These are phyloP conservation scores for Hemisphaericaspora subhashii DNA, from an alignment of 1,139 yeast genomes.

Conservation along the genomic window DNA sequence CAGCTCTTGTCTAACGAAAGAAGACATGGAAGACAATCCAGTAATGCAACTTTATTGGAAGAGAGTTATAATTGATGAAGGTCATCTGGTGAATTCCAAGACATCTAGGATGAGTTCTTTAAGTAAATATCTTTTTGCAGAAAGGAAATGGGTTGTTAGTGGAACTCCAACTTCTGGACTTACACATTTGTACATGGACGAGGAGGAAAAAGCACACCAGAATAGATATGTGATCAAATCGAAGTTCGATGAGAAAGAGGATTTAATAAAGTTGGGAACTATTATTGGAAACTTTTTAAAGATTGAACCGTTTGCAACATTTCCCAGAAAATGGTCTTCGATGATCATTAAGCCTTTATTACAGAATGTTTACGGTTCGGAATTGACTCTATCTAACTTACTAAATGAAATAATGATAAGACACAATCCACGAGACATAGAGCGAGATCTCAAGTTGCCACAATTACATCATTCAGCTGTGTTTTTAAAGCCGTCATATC, in stretches of 20 bases:
- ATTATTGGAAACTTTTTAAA: slow-evolving; percentile 54
- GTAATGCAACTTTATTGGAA: slow-evolving; percentile 59
- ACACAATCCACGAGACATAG: slow-evolving; percentile 54
- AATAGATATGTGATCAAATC: slow-evolving; percentile 41
- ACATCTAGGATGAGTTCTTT: slow-evolving; percentile 49
- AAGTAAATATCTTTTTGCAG: slow-evolving; percentile 51
- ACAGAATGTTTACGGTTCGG: slow-evolving; percentile 37
- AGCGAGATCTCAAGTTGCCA: slow-evolving; percentile 56
- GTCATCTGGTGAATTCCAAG: slow-evolving; percentile 60
- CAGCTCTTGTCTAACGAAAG: slow-evolving; percentile 40
- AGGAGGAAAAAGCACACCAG: slow-evolving; percentile 26
- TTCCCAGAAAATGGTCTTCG: slow-evolving; percentile 47
- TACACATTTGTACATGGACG: slow-evolving; percentile 58
- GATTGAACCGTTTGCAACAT: slow-evolving; percentile 57
- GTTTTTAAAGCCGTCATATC: slow-evolving; percentile 58
- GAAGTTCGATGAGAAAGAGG: slow-evolving; percentile 44
- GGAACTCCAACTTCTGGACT: slow-evolving; percentile 77
- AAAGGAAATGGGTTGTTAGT: slow-evolving; percentile 70
- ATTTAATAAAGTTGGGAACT: slow-evolving; percentile 53
- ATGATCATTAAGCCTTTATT: slow-evolving; percentile 51
- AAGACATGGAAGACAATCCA: slow-evolving; percentile 20
- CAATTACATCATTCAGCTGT: slow-evolving; percentile 58
- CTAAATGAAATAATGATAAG: slow-evolving; percentile 52
- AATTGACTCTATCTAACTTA: slow-evolving; percentile 37
- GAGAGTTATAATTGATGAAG: slow-evolving; percentile 71